A percentile compares a stretch with the other conserved stretches of the same genome.
Evolutionary conservation across 805 yeast genomes (phyloP).

Genomic region (Lachancea quebecensis): DNA sequence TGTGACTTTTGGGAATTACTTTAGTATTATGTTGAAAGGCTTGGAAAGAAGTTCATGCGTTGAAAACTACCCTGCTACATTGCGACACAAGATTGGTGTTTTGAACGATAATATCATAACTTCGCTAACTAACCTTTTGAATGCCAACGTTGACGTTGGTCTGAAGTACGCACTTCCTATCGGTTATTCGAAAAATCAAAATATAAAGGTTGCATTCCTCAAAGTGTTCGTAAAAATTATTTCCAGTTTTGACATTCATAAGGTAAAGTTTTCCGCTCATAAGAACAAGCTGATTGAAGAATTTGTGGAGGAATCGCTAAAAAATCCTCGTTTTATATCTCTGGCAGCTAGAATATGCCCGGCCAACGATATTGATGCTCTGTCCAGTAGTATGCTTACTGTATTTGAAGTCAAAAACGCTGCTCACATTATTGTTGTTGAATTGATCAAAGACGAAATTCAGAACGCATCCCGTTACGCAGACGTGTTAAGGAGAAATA

Average conservation of each 20-base stretch:
- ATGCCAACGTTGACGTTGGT: conserved; percentile 71
- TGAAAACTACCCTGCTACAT: conserved; percentile 33
- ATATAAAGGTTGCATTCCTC: conserved; percentile 64
- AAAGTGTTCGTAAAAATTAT: conserved; percentile 70
- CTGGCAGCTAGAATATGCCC: conserved; percentile 59
- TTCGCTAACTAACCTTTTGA: conserved; percentile 61
- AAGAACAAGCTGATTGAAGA: conserved; percentile 24
- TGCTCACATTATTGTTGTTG: conserved; percentile 42
- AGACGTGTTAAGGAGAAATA: conserved; percentile 72
- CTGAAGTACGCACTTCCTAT: conserved; percentile 67
- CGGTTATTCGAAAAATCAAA: conserved; percentile 62
- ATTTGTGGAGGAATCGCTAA: conserved; percentile 29
- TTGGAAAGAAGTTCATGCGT: conserved; percentile 34
- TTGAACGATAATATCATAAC: conserved; percentile 58
- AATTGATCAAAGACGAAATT: conserved; percentile 58
- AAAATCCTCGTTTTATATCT: conserved; percentile 39
- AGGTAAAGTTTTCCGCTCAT: conserved; percentile 23
- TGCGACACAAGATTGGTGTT: conserved; percentile 46
- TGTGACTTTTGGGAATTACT: conserved; percentile 62
- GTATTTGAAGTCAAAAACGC: conserved; percentile 42
- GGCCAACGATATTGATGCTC: conserved; percentile 58
- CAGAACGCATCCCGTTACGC: conserved; percentile 51
- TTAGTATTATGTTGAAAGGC: conserved; percentile 48
- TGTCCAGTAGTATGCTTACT: conserved; percentile 58
- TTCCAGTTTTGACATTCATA: conserved; percentile 28